phyloP scores from a whole-genome alignment of 345 rosid genomes.

The Lepidium aucheri region DNA sequence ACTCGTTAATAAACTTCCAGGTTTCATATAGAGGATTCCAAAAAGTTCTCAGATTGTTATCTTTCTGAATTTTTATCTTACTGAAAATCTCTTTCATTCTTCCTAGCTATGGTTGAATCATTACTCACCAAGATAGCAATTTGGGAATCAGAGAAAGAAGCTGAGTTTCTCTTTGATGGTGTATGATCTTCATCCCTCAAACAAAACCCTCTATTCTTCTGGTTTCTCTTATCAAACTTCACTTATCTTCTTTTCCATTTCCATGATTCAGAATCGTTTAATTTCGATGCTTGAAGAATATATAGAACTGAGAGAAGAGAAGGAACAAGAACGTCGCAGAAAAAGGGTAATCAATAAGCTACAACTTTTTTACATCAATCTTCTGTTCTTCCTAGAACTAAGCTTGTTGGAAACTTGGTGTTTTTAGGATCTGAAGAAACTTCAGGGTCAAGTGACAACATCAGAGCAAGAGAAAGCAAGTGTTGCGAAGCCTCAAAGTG shows the following conservation, averaged over 20 bases:
- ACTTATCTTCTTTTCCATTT: background rate
- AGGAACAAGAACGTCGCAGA: constrained; percentile 83
- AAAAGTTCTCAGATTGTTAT: background rate
- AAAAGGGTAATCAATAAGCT: constrained; percentile 37
- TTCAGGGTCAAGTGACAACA: constrained; percentile 73
- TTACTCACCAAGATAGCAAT: constrained; percentile 59
- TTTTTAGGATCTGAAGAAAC: constrained; percentile 83
- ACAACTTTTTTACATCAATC: background rate
- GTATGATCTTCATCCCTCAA: constrained; percentile 34
- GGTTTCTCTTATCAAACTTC: background rate
- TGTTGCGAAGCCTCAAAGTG: constrained; percentile 57
- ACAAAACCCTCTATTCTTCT: background rate
- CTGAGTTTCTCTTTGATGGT: constrained; percentile 73
- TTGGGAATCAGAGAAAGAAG: constrained; percentile 81
- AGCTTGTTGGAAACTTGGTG: constrained; percentile 8
- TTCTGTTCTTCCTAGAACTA: background rate
- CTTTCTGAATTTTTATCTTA: background rate
- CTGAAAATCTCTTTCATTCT: background rate
- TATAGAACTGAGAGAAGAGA: constrained; percentile 62
- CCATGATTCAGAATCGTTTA: constrained; percentile 47
- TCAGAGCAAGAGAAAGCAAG: constrained; percentile 87
- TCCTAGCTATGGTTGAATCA: constrained; percentile 72
- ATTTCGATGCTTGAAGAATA: constrained; percentile 86
- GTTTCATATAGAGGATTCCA: constrained; percentile 27
- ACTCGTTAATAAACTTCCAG: constrained; percentile 84